Evolutionary conservation across 2,329 filamentous ascomycete genomes (phyloP).

Genomic region (Sporothrix inflata): DNA sequence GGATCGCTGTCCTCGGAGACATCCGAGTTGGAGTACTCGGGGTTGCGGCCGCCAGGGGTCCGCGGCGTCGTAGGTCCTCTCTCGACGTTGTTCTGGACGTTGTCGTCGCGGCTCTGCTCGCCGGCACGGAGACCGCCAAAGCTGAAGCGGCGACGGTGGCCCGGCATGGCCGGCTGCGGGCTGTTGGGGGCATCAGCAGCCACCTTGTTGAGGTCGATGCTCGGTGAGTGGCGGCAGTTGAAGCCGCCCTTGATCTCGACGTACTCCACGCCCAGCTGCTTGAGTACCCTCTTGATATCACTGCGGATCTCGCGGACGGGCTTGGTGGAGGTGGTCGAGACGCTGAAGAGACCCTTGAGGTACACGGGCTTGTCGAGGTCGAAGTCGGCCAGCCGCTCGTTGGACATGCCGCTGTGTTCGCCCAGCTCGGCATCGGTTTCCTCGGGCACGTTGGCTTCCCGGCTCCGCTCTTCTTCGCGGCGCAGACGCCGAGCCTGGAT

Average conservation of each 20-base stretch:
- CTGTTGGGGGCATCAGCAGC: conserved; percentile 67
- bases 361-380: conserved; percentile 92
- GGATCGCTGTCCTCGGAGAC: conserved; percentile 76
- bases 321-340: conserved; percentile 93
- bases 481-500: conserved; percentile 82
- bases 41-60: conserved; percentile 53
- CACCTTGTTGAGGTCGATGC: conserved; percentile 81
- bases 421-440: conserved; percentile 83
- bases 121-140: conserved; percentile 69
- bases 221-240: conserved; percentile 82
- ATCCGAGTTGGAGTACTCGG: conserved; percentile 84
- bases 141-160: conserved; percentile 78
- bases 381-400: conserved; percentile 65
- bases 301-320: conserved; percentile 81
- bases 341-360: conserved; percentile 94
- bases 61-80: conserved; percentile 54
- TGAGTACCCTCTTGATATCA: conserved; percentile 88
- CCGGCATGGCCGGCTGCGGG: conserved; percentile 54
- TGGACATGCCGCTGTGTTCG: conserved; percentile 62
- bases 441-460: conserved; percentile 80
- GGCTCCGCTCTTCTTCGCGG: conserved; percentile 53
- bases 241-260: conserved; percentile 93
- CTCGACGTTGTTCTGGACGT: conserved; percentile 60
- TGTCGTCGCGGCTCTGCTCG: conserved; percentile 62
- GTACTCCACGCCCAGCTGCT: conserved; percentile 86